Base-by-base conservation (phyloP, 805 yeast species). In the Cyberlindnera suaveolens region DNA sequence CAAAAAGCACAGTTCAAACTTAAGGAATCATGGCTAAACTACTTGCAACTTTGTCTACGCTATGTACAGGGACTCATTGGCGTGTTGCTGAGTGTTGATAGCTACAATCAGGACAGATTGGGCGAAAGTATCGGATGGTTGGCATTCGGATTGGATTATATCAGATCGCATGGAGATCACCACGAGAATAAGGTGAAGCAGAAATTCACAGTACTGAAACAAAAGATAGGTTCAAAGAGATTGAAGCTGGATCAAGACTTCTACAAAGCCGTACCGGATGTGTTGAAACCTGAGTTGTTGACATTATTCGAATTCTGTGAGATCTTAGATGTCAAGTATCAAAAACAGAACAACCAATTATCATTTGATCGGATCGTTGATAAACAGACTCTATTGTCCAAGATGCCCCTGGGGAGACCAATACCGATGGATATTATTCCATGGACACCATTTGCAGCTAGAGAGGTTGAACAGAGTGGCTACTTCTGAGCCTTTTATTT, bases 91-190 rank as follows among this genome's bases (percentile, higher is more conserved):
- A 60, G 76, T 0, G 62, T 72, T 32, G 77, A 73, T 38, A 54
- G 61, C 41, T 73, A 73, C 52, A 73, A 72, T 45, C 64, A 71
- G 38, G 61, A 64, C 41, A 63, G 67, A 32, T 41, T 73, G 16
- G 79, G 79, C 7, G 62, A 62, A n/a, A 68, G 74, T 4, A 61
- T 74, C 33, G 79, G 77, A 2, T 59, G 40, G 40, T 38, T 38
- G 18, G 13, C 3, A 3, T 20, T 18, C 19, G 40, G 40, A 11
- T 6, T 30, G 18, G 35, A 20, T 8, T 30, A 13, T 15, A 38
- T 38, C 19, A 20, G 30, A 14, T 27, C 34, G 6, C 31, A 30
- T 31, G 41, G 43, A 11, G 43, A 44, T 15, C 36, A 33, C 2
- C 23, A 42, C 3, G 42, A 39, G n/a, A 40, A 41, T 7, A 50